A percentile compares a stretch with the other conserved stretches of the same genome.
phyloP scores from a whole-genome alignment of 2,329 filamentous ascomycete species.

The Fusarium sp. region DNA sequence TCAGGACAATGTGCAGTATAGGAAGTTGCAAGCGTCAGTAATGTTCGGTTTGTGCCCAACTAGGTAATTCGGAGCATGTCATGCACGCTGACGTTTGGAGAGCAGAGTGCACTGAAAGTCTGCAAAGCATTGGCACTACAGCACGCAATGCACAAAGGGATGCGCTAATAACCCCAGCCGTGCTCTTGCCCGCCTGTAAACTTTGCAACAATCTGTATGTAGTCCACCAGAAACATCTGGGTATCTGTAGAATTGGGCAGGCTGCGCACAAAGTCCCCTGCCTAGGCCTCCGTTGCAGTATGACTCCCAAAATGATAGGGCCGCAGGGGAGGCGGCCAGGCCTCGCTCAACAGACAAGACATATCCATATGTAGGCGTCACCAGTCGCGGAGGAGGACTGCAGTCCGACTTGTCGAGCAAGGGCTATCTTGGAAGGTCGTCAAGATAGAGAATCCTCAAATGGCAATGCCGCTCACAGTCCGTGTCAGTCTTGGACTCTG shows the following conservation, averaged over 20 bases:
- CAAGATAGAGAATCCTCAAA: not conserved
- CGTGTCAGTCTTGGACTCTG: constrained; percentile 4
- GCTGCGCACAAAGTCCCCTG: constrained; percentile 12
- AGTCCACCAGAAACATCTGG: not conserved
- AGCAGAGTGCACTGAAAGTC: constrained; percentile 4
- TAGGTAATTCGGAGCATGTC: constrained; percentile 5
- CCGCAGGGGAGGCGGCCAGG: constrained; percentile 9
- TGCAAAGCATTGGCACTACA: constrained; percentile 11
- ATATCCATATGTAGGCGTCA: constrained; percentile 7
- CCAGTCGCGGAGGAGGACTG: constrained; percentile 11
- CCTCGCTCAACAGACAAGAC: not conserved
- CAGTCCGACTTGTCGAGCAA: not conserved
- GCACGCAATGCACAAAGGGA: constrained; percentile 5
- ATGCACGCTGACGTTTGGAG: constrained; percentile 30
- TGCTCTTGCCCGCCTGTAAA: not conserved
- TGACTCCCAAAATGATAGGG: constrained; percentile 1
- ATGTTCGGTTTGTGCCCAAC: constrained; percentile 1
- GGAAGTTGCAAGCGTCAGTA: not conserved
- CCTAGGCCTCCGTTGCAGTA: constrained; percentile 6
- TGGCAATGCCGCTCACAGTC: not conserved
- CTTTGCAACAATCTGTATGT: not conserved
- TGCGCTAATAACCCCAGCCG: not conserved
- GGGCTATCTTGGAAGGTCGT: not conserved
- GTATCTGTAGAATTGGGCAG: constrained; percentile 2
- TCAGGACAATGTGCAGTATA: constrained; percentile 6